Evolutionary conservation across 2,329 filamentous ascomycete species (phyloP).

Genomic region (Hypoxylon sp.): DNA sequence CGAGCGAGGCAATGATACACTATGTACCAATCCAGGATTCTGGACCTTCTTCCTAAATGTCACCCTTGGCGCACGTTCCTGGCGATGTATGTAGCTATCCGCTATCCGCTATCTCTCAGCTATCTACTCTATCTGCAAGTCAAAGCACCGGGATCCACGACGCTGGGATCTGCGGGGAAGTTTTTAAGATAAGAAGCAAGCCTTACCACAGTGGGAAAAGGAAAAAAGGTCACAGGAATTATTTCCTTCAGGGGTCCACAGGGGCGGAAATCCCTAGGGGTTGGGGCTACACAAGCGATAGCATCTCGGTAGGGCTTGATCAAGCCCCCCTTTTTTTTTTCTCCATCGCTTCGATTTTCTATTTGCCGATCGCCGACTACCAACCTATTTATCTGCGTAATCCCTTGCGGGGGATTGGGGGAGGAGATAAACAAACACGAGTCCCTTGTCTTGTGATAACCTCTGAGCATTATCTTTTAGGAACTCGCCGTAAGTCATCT

Average conservation of each 20-base stretch:
- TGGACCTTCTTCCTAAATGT: neutral
- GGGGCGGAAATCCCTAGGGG: neutral
- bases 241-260: conserved; percentile 7
- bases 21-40: conserved; percentile 3
- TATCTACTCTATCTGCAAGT: conserved; percentile 9
- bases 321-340: conserved; percentile 1
- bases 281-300: conserved; percentile 3
- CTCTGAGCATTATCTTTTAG: conserved; percentile 4
- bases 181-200: conserved; percentile 18
- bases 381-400: too few relatives aligned
- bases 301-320: conserved; percentile 8
- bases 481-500: too few relatives aligned
- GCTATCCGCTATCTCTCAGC: too few relatives aligned
- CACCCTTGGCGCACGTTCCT: conserved; percentile 5
- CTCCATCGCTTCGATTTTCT: conserved; percentile 7
- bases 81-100: neutral
- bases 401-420: too few relatives aligned
- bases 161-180: conserved; percentile 25
- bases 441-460: conserved; percentile 1
- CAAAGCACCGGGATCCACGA: conserved; percentile 15
- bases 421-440: conserved; percentile 11
- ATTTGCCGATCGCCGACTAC: conserved; percentile 5
- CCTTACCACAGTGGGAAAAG: neutral
- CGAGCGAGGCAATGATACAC: conserved; percentile 11
- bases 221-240: conserved; percentile 15